phyloP scores from a whole-genome alignment of 1,139 yeast genomes.

The Suhomyces ambrosiae region DNA sequence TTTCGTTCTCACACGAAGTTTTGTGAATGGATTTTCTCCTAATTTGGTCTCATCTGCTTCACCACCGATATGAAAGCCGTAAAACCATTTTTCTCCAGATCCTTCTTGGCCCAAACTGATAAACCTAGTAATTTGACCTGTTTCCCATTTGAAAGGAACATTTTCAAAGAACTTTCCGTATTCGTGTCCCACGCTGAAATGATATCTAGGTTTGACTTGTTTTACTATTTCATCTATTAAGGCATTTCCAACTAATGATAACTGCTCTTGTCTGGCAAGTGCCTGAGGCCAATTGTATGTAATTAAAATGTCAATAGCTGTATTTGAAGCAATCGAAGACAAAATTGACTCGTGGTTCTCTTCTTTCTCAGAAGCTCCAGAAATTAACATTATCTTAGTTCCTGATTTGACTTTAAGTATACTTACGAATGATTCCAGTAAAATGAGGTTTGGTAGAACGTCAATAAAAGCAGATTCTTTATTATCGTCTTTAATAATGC shows the following conservation, averaged over 20 bases:
- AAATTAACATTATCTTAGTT: conserved; percentile 48
- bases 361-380: conserved; percentile 29
- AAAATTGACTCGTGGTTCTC: conserved; percentile 17
- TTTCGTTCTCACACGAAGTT: background rate
- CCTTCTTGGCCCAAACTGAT: conserved; percentile 65
- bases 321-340: conserved; percentile 9
- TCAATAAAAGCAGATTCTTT: conserved; percentile 18
- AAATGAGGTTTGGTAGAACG: conserved; percentile 24
- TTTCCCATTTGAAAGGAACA: conserved; percentile 60
- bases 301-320: conserved; percentile 53
- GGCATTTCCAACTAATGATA: conserved; percentile 39
- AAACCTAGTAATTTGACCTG: conserved; percentile 52
- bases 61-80: conserved; percentile 57
- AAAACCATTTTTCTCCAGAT: conserved; percentile 65
- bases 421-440: conserved; percentile 29
- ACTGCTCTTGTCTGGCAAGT: conserved; percentile 43
- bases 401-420: conserved; percentile 46
- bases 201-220: conserved; percentile 59
- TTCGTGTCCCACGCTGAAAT: conserved; percentile 58
- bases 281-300: conserved; percentile 63
- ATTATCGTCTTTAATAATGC: background rate
- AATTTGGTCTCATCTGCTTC: conserved; percentile 16
- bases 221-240: conserved; percentile 51
- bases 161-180: conserved; percentile 56
- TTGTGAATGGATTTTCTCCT: conserved; percentile 42